A percentile compares a stretch with the other conserved stretches of the same genome.
Evolutionary conservation across 2,329 filamentous ascomycete genomes (phyloP).

Genomic region (Pleomassaria siparia): DNA sequence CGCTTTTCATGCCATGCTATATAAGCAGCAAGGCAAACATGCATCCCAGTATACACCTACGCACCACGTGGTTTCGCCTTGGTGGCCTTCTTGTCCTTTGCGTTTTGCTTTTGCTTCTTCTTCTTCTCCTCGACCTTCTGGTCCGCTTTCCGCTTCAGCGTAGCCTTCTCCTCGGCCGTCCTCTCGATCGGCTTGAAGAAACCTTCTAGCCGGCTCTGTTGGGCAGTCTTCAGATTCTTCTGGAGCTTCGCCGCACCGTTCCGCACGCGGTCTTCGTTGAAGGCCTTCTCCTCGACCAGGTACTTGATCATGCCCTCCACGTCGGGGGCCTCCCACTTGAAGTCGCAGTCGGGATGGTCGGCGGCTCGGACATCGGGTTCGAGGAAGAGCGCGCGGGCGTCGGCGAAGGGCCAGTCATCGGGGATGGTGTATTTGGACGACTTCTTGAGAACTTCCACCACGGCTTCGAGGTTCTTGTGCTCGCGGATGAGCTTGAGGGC

Average conservation of each 20-base stretch:
- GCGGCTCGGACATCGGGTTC: slow-evolving; percentile 84
- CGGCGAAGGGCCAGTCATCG: slow-evolving; percentile 94
- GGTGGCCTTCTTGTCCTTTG: slow-evolving; percentile 89
- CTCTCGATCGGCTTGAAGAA: slow-evolving; percentile 96
- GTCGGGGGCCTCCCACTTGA: slow-evolving; percentile 96
- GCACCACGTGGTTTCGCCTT: slow-evolving; percentile 82
- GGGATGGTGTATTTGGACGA: slow-evolving; percentile 83
- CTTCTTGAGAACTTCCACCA: slow-evolving; percentile 77
- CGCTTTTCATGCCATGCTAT: too few species aligned
- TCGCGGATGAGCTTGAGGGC: slow-evolving; percentile 94
- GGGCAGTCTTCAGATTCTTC: slow-evolving; percentile 88
- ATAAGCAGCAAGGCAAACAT: too few species aligned
- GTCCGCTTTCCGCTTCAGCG: slow-evolving; percentile 88
- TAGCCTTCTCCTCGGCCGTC: slow-evolving; percentile 81
- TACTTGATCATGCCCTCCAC: slow-evolving; percentile 87
- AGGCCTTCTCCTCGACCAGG: slow-evolving; percentile 91
- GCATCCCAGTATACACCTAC: too few species aligned
- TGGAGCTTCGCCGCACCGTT: slow-evolving; percentile 74
- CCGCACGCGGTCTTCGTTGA: slow-evolving; percentile 91
- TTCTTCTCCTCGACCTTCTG: slow-evolving; percentile 90
- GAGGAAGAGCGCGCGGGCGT: slow-evolving; percentile 90
- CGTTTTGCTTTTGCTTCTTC: slow-evolving; percentile 92
- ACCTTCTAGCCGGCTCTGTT: slow-evolving; percentile 88
- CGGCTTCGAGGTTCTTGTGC: slow-evolving; percentile 81
- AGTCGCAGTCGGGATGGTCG: slow-evolving; percentile 85